Conservation (phyloP, 1,284 basidiomycete genomes). For the Fistulinella cinereoalba region DNA sequence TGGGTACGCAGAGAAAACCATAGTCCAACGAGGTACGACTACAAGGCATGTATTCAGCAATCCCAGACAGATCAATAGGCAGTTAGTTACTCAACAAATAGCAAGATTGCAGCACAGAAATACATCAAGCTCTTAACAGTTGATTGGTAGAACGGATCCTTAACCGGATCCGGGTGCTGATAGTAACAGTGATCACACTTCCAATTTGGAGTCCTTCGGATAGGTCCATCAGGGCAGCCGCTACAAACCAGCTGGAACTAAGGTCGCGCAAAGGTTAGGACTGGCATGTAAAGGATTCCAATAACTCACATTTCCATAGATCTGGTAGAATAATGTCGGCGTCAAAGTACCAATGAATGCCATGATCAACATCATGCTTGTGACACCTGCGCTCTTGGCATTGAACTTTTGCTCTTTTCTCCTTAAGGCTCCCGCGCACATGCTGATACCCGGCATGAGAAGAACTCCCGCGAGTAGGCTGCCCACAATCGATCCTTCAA, state of each 20-base stretch:
- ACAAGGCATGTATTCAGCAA: slow-evolving; percentile 7
- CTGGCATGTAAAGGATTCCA: slow-evolving; percentile 8
- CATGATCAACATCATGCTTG: slow-evolving; percentile 99
- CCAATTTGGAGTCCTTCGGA: slow-evolving; percentile 57
- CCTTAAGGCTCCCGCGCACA: slow-evolving; percentile 91
- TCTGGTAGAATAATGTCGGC: slow-evolving; percentile 98
- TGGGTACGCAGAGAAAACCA: slow-evolving; percentile 99
- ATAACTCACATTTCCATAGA: slow-evolving; percentile 87
- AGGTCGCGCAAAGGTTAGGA: slow-evolving; percentile 3
- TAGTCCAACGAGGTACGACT: slow-evolving; percentile 96
- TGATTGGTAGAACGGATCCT: slow-evolving; percentile 95
- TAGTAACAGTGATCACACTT: slow-evolving; percentile 93
- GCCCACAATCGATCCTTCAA: slow-evolving; percentile 97
- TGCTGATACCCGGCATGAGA: slow-evolving; percentile 95
- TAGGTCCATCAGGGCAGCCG: slow-evolving; percentile 70
- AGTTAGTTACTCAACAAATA: slow-evolving; percentile 70
- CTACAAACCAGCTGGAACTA: slow-evolving; percentile 93
- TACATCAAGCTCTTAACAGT: slow-evolving; percentile 95
- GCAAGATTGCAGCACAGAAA: slow-evolving; percentile 84
- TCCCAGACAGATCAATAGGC: not conserved
- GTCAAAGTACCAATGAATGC: slow-evolving; percentile 96
- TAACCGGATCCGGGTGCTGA: slow-evolving; percentile 88
- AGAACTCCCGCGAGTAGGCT: slow-evolving; percentile 93
- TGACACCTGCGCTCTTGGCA: slow-evolving; percentile 96
- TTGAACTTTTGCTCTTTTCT: slow-evolving; percentile 98